Conservation (phyloP, 257 asterid genomes). For the Forsythia viridissima region DNA sequence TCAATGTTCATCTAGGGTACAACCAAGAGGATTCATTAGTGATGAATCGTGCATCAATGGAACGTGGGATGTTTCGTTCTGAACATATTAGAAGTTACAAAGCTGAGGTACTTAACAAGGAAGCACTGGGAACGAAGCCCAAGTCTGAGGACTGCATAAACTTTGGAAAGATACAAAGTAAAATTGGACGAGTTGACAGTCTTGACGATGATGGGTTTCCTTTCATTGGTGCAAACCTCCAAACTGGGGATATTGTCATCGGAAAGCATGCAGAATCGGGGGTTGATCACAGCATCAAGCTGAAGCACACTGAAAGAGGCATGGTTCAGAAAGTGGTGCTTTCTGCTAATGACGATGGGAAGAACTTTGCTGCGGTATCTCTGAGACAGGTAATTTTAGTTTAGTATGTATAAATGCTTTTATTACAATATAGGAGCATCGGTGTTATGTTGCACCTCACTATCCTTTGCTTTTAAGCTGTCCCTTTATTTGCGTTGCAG, state of each 20-base stretch:
- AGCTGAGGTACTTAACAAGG: slow-evolving; percentile 65
- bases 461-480: not conserved
- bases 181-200: slow-evolving; percentile 84
- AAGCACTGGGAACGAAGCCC: slow-evolving; percentile 40
- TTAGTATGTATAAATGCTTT: not conserved
- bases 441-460: not conserved
- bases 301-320: slow-evolving; percentile 94
- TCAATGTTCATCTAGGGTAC: slow-evolving; percentile 86
- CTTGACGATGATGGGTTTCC: slow-evolving; percentile 97
- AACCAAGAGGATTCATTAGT: slow-evolving; percentile 95
- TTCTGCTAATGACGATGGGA: slow-evolving; percentile 89
- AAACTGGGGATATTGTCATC: slow-evolving; percentile 80
- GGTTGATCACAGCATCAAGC: slow-evolving; percentile 78
- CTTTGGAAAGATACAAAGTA: slow-evolving; percentile 81
- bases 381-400: slow-evolving; percentile 71
- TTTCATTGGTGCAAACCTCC: slow-evolving; percentile 77
- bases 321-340: slow-evolving; percentile 88
- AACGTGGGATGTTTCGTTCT: slow-evolving; percentile 86
- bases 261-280: slow-evolving; percentile 83
- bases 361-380: slow-evolving; percentile 79
- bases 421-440: not conserved
- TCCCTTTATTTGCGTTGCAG: not conserved
- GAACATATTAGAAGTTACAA: slow-evolving; percentile 85
- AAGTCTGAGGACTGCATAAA: slow-evolving; percentile 54
- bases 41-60: slow-evolving; percentile 85